These are phyloP conservation scores for Vanrija sp. DNA, from an alignment of 1,284 basidiomycete species.

Conservation along the genomic window DNA sequence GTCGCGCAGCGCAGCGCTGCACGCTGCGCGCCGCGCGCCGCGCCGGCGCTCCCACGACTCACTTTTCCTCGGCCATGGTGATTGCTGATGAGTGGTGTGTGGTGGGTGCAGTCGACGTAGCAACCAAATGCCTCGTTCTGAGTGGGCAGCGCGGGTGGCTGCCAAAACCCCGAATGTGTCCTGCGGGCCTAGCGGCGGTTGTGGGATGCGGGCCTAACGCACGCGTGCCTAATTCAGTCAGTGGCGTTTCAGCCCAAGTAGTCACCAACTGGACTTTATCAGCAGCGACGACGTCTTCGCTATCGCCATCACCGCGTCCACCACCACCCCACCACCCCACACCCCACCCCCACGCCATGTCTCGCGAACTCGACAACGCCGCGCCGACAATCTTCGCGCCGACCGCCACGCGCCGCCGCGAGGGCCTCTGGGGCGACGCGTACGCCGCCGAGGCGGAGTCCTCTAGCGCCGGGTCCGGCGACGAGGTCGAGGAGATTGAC, in stretches of 20 bases:
- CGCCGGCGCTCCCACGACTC: conserved; percentile 12
- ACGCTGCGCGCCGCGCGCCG: background rate
- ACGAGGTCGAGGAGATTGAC: conserved; percentile 57
- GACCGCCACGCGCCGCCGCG: conserved; percentile 11
- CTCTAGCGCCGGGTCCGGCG: conserved; percentile 5
- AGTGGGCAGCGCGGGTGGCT: background rate
- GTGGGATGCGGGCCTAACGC: conserved; percentile 9
- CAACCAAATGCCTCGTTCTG: background rate
- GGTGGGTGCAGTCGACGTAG: background rate
- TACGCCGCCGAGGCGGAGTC: background rate
- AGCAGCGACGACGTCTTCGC: background rate
- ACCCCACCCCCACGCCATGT: conserved; percentile 22
- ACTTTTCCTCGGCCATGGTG: conserved; percentile 45
- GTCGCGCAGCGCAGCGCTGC: background rate
- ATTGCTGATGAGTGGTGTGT: conserved; percentile 8
- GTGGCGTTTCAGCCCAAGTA: background rate
- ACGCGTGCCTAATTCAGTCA: background rate
- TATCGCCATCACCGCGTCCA: background rate
- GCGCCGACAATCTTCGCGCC: conserved; percentile 44
- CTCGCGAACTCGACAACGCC: conserved; percentile 41
- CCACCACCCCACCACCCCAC: too few species aligned
- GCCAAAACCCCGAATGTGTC: too few species aligned
- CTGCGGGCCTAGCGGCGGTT: background rate
- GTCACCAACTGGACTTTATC: background rate
- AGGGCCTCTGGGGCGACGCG: conserved; percentile 16